Evolutionary conservation across 805 yeast species (phyloP).

Genomic region (Yarrowia bubula): DNA sequence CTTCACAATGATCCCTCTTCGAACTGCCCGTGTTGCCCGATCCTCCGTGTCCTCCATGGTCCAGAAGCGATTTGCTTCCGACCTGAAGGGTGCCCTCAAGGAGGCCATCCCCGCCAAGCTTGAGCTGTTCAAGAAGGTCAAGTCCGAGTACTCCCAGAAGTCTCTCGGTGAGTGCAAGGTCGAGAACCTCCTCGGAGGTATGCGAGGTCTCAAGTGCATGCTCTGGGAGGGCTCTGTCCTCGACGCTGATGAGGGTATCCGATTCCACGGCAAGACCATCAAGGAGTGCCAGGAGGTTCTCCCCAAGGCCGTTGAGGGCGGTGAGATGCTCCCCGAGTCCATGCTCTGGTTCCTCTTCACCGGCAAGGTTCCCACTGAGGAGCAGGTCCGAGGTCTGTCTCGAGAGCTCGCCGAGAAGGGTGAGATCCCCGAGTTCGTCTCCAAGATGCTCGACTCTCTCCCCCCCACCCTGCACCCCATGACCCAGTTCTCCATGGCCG

Average conservation of each 20-base stretch:
- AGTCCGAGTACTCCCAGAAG: conserved; percentile 40
- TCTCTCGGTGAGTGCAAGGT: conserved; percentile 49
- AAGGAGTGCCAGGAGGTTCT: conserved; percentile 64
- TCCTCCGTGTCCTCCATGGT: conserved; percentile 26
- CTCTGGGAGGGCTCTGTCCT: conserved; percentile 80
- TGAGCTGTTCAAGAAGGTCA: conserved; percentile 45
- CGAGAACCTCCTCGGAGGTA: conserved; percentile 59
- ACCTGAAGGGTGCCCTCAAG: conserved; percentile 40
- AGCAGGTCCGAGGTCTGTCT: conserved; percentile 67
- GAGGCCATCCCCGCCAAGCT: conserved; percentile 47
- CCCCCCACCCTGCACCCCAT: conserved; percentile 81
- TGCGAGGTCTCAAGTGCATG: conserved; percentile 73
- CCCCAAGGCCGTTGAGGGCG: conserved; percentile 56
- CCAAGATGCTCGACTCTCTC: conserved; percentile 65
- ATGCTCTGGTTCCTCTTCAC: conserved; percentile 79
- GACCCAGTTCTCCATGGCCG: conserved; percentile 86
- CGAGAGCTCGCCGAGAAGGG: conserved; percentile 78
- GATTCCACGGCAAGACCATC: conserved; percentile 75
- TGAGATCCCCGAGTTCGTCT: conserved; percentile 73
- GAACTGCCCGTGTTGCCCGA: conserved; percentile 27
- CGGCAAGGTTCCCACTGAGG: conserved; percentile 75
- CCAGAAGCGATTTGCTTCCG: conserved; percentile 28
- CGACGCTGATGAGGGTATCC: conserved; percentile 73
- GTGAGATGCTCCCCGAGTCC: conserved; percentile 69
- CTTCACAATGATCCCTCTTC: conserved; percentile 22